phyloP scores from a whole-genome alignment of 345 rosid genomes.

The Tarenaya hassleriana region DNA sequence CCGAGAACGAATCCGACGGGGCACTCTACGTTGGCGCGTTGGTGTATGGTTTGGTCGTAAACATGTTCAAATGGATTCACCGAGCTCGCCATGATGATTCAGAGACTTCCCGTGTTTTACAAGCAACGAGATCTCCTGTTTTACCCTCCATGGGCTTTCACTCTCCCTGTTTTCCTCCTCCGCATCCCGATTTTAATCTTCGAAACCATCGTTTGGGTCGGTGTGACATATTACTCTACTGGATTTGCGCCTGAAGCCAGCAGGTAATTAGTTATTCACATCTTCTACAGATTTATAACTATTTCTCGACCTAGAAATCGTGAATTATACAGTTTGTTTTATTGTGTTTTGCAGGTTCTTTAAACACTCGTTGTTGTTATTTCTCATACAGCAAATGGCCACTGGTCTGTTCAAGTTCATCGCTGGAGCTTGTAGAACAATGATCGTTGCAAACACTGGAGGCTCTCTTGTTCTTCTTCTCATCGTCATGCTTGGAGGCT shows the following conservation, averaged over 20 bases:
- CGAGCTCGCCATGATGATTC: slow-evolving; percentile 51
- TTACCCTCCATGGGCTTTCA: slow-evolving; percentile 73
- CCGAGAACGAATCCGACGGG: slow-evolving; percentile 16
- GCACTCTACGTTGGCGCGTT: slow-evolving; percentile 45
- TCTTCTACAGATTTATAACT: too few species aligned
- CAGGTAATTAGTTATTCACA: too few species aligned
- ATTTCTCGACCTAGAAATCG: too few species aligned
- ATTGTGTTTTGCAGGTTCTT: slow-evolving; percentile 27
- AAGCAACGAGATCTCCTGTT: slow-evolving; percentile 63
- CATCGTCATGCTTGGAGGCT: slow-evolving; percentile 48
- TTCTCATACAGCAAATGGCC: slow-evolving; percentile 40
- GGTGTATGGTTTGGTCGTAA: slow-evolving; percentile 38
- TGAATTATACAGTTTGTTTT: too few species aligned
- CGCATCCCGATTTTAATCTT: slow-evolving; percentile 39
- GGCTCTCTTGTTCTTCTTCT: slow-evolving; percentile 34
- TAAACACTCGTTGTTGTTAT: slow-evolving; percentile 43
- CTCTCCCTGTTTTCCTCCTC: slow-evolving; percentile 42
- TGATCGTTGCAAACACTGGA: slow-evolving; percentile 38
- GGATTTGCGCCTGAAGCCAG: slow-evolving; percentile 60
- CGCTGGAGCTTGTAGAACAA: slow-evolving; percentile 43
- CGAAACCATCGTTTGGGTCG: slow-evolving; percentile 52
- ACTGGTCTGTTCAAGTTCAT: slow-evolving; percentile 35
- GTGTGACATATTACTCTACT: slow-evolving; percentile 55
- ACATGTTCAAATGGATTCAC: slow-evolving; percentile 56
- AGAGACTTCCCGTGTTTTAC: slow-evolving; percentile 61